These are phyloP conservation scores for Geranomyces variabilis DNA, from an alignment of 192 early-diverging fungal genomes.

Conservation along the genomic window DNA sequence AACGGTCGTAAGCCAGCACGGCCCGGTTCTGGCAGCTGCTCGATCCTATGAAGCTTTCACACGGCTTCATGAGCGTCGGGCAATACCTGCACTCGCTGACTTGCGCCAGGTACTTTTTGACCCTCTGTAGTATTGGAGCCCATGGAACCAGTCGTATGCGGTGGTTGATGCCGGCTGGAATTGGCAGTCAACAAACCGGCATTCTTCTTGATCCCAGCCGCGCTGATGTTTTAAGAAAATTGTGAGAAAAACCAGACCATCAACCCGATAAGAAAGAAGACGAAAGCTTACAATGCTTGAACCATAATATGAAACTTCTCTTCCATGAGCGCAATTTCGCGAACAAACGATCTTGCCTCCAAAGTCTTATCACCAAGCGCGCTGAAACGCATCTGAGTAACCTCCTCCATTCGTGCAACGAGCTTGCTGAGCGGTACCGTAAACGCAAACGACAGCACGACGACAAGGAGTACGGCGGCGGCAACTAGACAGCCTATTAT, in stretches of 20 bases:
- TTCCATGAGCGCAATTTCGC: slow-evolving; percentile 6
- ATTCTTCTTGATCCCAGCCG: slow-evolving; percentile 21
- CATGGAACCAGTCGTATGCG: no score
- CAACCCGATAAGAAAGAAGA: not conserved
- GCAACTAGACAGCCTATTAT: not conserved
- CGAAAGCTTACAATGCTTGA: slow-evolving; percentile 15
- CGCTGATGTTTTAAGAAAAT: not conserved
- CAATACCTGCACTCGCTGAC: no score
- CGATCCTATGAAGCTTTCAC: no score
- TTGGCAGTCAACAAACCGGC: not conserved
- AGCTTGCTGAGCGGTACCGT: slow-evolving; percentile 12
- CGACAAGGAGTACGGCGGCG: not conserved
- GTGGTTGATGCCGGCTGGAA: no score
- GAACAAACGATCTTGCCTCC: not conserved
- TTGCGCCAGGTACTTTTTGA: no score
- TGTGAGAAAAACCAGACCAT: not conserved
- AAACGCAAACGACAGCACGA: slow-evolving; percentile 5
- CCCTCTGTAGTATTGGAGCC: no score
- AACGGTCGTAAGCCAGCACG: no score
- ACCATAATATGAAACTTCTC: slow-evolving; percentile 26
- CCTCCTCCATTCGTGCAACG: slow-evolving; percentile 15
- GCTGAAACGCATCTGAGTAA: slow-evolving; percentile 22
- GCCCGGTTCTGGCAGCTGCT: no score
- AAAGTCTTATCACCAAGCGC: not conserved
- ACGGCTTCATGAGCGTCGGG: no score